These are phyloP conservation scores for Nelumbo lutea DNA, from an alignment of 164 flowering plant genomes.

Conservation along the genomic window DNA sequence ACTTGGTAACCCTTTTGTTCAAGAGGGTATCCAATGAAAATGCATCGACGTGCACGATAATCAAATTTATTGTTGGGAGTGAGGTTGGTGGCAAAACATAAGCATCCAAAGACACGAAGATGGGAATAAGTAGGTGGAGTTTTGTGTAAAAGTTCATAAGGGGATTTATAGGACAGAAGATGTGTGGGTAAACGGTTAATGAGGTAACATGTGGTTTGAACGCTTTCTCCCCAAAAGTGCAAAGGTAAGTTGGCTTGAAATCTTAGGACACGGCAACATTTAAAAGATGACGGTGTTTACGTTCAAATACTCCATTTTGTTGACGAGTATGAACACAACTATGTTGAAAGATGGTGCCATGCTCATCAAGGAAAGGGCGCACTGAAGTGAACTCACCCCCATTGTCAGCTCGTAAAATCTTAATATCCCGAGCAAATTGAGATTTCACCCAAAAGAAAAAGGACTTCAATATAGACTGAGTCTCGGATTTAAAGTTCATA, in stretches of 20 bases:
- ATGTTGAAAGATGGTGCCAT: not conserved
- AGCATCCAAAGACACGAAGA: not conserved
- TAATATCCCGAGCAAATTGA: not conserved
- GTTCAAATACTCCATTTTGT: not conserved
- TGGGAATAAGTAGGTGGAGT: not conserved
- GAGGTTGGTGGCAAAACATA: conserved; percentile 1
- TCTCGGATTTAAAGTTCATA: not conserved
- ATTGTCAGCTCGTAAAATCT: not conserved
- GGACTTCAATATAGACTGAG: not conserved
- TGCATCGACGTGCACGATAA: not conserved
- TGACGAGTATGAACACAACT: not conserved
- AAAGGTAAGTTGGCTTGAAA: conserved; percentile 1
- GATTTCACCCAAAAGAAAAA: conserved; percentile 1
- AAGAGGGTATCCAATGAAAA: not conserved
- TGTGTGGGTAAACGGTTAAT: not conserved
- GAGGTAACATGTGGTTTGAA: not conserved
- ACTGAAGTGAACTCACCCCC: not conserved
- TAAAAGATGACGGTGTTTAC: not conserved
- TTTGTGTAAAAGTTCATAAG: not conserved
- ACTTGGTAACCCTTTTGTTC: not conserved
- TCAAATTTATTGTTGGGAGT: not conserved
- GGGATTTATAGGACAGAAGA: not conserved
- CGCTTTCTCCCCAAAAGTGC: not conserved
- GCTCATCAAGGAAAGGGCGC: not conserved
- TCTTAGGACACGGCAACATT: not conserved